Evolutionary conservation across 2,329 filamentous ascomycete species (phyloP), one percentile per base, ranked within the genome.

Genomic region (Epichloe coenophiala): DNA sequence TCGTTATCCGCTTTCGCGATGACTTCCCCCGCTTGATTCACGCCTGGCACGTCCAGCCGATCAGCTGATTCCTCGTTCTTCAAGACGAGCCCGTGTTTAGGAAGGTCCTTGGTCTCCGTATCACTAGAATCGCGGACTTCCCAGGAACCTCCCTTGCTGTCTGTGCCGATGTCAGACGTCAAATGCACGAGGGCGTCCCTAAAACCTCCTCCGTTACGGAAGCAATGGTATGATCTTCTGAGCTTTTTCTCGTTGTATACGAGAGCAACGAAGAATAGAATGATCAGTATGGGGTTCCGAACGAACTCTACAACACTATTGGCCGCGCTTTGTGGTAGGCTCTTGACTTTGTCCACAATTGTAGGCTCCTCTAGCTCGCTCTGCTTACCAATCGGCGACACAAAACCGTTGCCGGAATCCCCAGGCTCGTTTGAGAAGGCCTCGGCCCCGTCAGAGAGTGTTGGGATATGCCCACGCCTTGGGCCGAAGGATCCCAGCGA

Each of bases 231-330:
- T 36, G 65, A 66, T 39, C 67, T 64, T 5, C 71, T 63, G 8
- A 72, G 61, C 43, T 74, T 72, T 53, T 75, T 71, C 52, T 73
- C 65, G 33, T 73, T 68, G 47, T 70, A 70, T 5, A 75, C 56
- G 4, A 74, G 53, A 11, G 65, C 60, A 7, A 67, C 56, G n/a
- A 71, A 56, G 23, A 76, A 62, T 15, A 77, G 56, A 3, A 76
- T 59, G 6, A 77, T 68, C 8, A 76, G 63, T 9, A 74, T 68
- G 0, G 77, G 77, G 53, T 81, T 81, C 49, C 69, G 73, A 42
- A 82, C 60, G 12, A 82, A 72, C 42, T 81, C 77, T 6, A 75
- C 60, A 8, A 78, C 63, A 51, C 69, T 77, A 41, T 74, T 68
- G 0, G 68, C 67, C 0, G 73, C 76, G 23, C 71, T 70, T 42